phyloP scores from a whole-genome alignment of 2,329 filamentous ascomycete species.

The Paracorniculantispora psalliotae region DNA sequence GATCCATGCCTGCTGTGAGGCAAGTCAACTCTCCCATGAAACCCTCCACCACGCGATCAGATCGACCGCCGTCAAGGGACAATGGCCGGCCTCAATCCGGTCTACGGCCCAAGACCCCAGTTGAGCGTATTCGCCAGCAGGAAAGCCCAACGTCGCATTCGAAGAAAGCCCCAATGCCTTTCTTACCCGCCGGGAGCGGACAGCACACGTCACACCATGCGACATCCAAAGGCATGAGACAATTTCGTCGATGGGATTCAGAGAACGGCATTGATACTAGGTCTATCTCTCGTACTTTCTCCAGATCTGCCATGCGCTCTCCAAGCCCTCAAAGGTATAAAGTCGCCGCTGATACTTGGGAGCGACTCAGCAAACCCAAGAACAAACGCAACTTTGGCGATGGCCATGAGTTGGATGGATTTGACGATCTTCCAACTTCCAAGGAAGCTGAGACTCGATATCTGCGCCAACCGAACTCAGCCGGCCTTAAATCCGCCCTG shows the following conservation, averaged over 20 bases:
- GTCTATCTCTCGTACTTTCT: constrained; percentile 52
- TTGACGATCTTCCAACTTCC: constrained; percentile 92
- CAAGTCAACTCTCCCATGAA: constrained; percentile 48
- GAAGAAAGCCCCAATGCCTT: constrained; percentile 63
- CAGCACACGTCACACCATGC: constrained; percentile 74
- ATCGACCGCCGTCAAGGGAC: constrained; percentile 56
- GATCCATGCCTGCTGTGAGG: constrained; percentile 58
- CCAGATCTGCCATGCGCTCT: constrained; percentile 53
- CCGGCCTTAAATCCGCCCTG: constrained; percentile 59
- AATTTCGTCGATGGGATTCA: constrained; percentile 77
- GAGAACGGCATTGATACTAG: constrained; percentile 60
- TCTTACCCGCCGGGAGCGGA: constrained; percentile 72
- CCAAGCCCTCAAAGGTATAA: constrained; percentile 52
- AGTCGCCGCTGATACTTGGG: constrained; percentile 48
- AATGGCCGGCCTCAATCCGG: constrained; percentile 49
- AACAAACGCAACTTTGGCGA: constrained; percentile 67
- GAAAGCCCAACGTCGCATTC: constrained; percentile 49
- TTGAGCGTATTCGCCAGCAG: constrained; percentile 52
- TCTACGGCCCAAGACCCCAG: constrained; percentile 65
- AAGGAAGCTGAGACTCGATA: constrained; percentile 74
- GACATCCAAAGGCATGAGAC: constrained; percentile 63
- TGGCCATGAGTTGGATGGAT: constrained; percentile 84
- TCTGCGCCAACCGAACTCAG: constrained; percentile 70
- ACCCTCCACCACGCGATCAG: constrained; percentile 41
- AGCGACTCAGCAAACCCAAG: constrained; percentile 67